phyloP scores from a whole-genome alignment of 2,329 filamentous ascomycete genomes.

The Dactylellina sp. region DNA sequence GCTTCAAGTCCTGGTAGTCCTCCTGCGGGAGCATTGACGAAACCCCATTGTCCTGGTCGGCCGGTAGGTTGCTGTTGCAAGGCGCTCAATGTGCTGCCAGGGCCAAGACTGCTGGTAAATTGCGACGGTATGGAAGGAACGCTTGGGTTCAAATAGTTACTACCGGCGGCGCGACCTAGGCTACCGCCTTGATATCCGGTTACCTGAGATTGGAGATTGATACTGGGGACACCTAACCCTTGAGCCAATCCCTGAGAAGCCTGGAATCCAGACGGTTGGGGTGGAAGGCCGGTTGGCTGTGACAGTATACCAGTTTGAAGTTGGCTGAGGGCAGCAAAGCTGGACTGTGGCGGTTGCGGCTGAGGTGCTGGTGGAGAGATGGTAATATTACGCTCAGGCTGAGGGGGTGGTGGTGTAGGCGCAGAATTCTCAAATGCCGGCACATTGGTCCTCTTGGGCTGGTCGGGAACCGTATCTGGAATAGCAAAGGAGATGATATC shows the following conservation, averaged over 20 bases:
- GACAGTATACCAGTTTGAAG: constrained; percentile 52
- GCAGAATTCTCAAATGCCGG: constrained; percentile 74
- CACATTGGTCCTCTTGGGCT: constrained; percentile 72
- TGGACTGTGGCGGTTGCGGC: constrained; percentile 65
- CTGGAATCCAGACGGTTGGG: constrained; percentile 78
- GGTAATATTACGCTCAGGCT: constrained; percentile 64
- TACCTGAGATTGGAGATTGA: constrained; percentile 71
- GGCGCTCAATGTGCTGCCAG: constrained; percentile 73
- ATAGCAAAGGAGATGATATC: constrained; percentile 98
- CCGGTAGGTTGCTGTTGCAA: constrained; percentile 96
- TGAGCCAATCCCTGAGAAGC: constrained; percentile 68
- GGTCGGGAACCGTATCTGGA: constrained; percentile 74
- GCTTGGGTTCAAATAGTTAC: constrained; percentile 28
- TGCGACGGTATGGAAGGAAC: constrained; percentile 82
- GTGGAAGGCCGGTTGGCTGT: constrained; percentile 69
- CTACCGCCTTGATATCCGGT: constrained; percentile 74
- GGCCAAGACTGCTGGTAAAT: constrained; percentile 72
- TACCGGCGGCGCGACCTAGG: constrained; percentile 33
- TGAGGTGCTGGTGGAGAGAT: constrained; percentile 61
- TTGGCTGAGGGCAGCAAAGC: constrained; percentile 56
- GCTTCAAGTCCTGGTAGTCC: constrained; percentile 95
- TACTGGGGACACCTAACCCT: constrained; percentile 29
- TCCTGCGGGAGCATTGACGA: constrained; percentile 90
- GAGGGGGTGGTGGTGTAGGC: constrained; percentile 64
- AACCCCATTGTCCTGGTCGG: constrained; percentile 93